Evolutionary conservation across 257 asterid species (phyloP), one percentile per base, ranked within the genome.

Genomic region (Jacaranda mimosifolia): DNA sequence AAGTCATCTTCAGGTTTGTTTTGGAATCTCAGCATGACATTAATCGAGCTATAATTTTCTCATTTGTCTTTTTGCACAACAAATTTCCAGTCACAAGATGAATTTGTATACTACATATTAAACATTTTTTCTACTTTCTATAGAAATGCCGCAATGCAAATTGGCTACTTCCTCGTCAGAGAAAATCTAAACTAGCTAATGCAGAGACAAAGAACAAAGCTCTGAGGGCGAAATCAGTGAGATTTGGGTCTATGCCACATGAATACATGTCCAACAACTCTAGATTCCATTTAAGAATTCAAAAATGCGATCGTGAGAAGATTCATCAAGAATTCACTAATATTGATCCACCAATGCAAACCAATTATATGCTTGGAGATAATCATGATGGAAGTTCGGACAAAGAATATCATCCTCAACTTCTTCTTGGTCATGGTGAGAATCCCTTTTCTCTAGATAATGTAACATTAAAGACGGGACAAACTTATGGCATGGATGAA

Each of bases 1-100:
- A 0, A 87, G 89, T 9, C 91, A 87, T 83, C 89, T 87, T 2
- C 91, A 87, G 89, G 89, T 87, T 59, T 9, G 75, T 75, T 42
- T 42, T 26, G 32, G 2, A 26, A 26, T 26, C 32, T 26, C 32
- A 26, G 32, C 32, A 26, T 26, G 32, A 18, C 9, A 56, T 19
- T 26, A 36, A n/a, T 42, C 12, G 13, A 36, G 13, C 7, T 55
- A 38, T 13, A 7, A 40, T n/a, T 71, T 18, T 71, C 12, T 55
- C 14, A 66, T 38, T 67, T 67, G 19, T 57, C 35, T 10, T 7
- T 39, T 4, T 26, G 32, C 32, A 26, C 2, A 26, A 2, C 32
- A 26, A 26, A 26, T 26, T 26, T 26, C 2, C 7, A 42, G 46
- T 9, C 46, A 42, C 7, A 42, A 42, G 0, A 42, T 9, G 46